Percentiles rank a stretch among this genome's conserved stretches.
phyloP scores from a whole-genome alignment of 1,139 yeast genomes.

The Sugiyamaella xylanicola region DNA sequence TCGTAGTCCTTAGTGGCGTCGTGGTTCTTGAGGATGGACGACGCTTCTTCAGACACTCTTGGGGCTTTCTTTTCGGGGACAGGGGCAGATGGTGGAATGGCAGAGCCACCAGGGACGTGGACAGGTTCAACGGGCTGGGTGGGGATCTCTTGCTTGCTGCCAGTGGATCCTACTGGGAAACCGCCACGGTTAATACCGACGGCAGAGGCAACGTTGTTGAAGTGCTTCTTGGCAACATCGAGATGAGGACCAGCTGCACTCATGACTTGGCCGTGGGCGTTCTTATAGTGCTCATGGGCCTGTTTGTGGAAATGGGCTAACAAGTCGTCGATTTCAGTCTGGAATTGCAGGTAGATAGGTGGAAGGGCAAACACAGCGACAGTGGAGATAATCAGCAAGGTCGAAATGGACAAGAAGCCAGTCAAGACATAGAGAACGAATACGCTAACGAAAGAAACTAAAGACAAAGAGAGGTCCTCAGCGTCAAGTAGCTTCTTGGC shows the following conservation, averaged over 20 bases:
- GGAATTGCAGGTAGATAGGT: constrained; percentile 68
- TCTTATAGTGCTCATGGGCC: constrained; percentile 56
- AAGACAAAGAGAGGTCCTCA: constrained; percentile 66
- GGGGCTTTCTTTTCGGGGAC: constrained; percentile 24
- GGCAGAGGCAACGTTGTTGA: constrained; percentile 60
- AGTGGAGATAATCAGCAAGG: constrained; percentile 59
- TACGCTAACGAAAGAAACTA: constrained; percentile 68
- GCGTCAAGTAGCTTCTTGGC: constrained; percentile 65
- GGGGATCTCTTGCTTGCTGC: constrained; percentile 19
- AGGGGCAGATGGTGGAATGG: constrained; percentile 4
- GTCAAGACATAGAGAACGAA: constrained; percentile 73
- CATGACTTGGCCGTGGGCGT: constrained; percentile 58
- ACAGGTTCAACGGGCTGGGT: constrained; percentile 23
- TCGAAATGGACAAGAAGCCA: constrained; percentile 73
- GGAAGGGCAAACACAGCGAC: constrained; percentile 75
- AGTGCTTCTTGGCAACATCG: constrained; percentile 38
- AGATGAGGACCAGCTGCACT: constrained; percentile 48
- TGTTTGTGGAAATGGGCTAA: constrained; percentile 58
- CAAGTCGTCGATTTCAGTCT: constrained; percentile 78
- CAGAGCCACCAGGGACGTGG: constrained; percentile 18
- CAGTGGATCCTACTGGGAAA: constrained; percentile 17
- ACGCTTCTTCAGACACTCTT: constrained; percentile 24
- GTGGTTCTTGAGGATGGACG: constrained; percentile 27
- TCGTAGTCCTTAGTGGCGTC: constrained; percentile 31
- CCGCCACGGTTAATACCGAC: constrained; percentile 42